Evolutionary conservation across 2,329 filamentous ascomycete species (phyloP).

Genomic region (Penicillium brasilianum): DNA sequence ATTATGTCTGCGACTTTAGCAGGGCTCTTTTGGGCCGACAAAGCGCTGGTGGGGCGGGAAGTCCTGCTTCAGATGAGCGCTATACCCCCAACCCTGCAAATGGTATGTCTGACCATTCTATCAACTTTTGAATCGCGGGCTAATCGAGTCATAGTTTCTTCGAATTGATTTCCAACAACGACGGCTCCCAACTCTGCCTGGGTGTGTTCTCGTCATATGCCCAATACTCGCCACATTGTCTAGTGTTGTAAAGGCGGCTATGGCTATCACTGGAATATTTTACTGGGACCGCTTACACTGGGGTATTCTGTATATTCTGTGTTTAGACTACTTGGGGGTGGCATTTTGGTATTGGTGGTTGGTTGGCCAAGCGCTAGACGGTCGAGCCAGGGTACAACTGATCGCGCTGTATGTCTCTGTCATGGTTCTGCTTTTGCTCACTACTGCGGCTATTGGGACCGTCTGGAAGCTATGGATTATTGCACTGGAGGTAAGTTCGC

Average conservation of each 20-base stretch:
- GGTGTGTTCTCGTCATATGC: neutral
- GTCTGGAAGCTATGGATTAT: slow-evolving; percentile 1
- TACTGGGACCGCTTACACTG: slow-evolving; percentile 4
- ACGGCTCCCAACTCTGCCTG: neutral
- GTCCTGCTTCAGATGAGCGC: neutral
- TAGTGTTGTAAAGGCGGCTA: neutral
- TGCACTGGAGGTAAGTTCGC: slow-evolving; percentile 6
- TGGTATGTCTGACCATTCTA: neutral
- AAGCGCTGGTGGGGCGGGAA: slow-evolving; percentile 1
- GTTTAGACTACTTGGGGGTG: slow-evolving; percentile 1
- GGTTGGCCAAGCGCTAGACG: neutral
- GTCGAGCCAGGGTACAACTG: neutral
- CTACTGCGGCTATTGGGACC: neutral
- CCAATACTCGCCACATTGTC: neutral
- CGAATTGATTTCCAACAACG: slow-evolving; percentile 4
- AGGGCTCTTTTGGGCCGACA: slow-evolving; percentile 1
- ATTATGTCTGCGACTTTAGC: slow-evolving; percentile 2
- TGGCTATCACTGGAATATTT: slow-evolving; percentile 1
- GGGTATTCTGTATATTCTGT: slow-evolving; percentile 1
- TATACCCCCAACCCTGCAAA: neutral
- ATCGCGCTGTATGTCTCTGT: slow-evolving; percentile 4
- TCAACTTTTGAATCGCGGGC: neutral
- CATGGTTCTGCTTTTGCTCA: slow-evolving; percentile 2
- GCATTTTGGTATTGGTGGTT: neutral
- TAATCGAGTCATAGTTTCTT: slow-evolving; percentile 1